Base-by-base conservation (phyloP, 345 rosid species). In the Bruguiera gymnorhiza region DNA sequence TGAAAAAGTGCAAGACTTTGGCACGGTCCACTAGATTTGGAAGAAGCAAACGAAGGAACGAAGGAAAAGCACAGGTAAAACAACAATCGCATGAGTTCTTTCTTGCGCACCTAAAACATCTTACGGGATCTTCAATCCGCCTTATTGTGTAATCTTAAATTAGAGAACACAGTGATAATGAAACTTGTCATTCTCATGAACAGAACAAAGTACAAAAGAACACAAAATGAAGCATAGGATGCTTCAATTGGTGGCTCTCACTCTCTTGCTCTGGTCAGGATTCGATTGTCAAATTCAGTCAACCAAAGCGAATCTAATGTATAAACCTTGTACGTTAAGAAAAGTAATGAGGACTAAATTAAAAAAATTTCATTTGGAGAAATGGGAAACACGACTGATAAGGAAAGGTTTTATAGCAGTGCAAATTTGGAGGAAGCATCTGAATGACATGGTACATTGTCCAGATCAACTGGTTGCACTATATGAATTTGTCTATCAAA, bases 211-310 rank as follows among this genome's bases (percentile, higher is more conserved):
- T 21, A 55, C 31, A 65, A 57, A 70, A 43, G 68, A 73, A 48
- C 31, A 48, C 29, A 72, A 68, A 76, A 63, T 70, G 70, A 73
- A 69, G 84, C 72, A 85, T 80, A 62, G 60, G 83, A 81, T 85
- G 82, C 88, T 76, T 63, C 36, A 69, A 64, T 66, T 70, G 66
- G 82, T 77, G 85, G 86, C 74, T 70, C 60, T 76, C 11, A 13
- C 52, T 69, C 65, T 58, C 60, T 21, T 65, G 63, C 59, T 67
- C 70, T 51, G 13, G 80, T 81, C 82, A 76, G 75, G 80, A 81
- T 74, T 76, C 76, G n/a, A 60, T 70, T 54, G 57, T 66, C 69
- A 50, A 81, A 68, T 75, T 71, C 68, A 70, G 80, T 82, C 82
- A 76, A 76, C 74, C 60, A 56, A 55, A 59, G 74, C 21, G 55